Evolutionary conservation across 202 grass and related monocot species (phyloP).

Genomic region (Digitaria exilis): DNA sequence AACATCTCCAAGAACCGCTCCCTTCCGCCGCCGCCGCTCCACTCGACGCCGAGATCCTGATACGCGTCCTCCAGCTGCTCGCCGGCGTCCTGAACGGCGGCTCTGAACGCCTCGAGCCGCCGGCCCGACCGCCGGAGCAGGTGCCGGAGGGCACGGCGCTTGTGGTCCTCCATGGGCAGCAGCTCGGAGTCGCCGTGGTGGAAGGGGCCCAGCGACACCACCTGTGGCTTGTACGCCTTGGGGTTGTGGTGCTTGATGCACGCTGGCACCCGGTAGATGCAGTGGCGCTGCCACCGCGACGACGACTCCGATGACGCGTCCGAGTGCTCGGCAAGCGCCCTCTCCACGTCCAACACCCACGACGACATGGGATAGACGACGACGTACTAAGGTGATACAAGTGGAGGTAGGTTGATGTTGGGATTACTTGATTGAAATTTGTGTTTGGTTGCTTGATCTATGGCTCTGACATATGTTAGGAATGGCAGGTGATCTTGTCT

Average conservation of each 20-base stretch:
- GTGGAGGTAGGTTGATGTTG: no score
- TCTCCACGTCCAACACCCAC: constrained; percentile 42
- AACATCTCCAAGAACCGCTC: constrained; percentile 46
- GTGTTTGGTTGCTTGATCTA: no score
- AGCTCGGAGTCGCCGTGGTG: neutral
- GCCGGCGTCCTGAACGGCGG: neutral
- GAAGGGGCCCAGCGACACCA: neutral
- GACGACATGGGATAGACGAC: no score
- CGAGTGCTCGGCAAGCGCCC: neutral
- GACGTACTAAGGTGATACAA: no score
- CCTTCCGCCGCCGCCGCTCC: neutral
- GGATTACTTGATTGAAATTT: no score
- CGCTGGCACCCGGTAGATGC: neutral
- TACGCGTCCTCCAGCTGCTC: constrained; percentile 36
- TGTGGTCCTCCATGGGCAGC: neutral
- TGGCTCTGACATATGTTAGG: no score
- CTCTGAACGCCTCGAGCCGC: neutral
- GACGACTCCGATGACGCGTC: neutral
- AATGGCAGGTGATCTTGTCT: no score
- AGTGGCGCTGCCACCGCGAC: no score
- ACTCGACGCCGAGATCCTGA: constrained; percentile 27
- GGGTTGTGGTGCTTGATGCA: neutral
- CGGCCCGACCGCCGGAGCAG: constrained; percentile 7
- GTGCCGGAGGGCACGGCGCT: neutral
- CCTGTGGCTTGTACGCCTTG: neutral